Evolutionary conservation across 176 grass and related monocot species (phyloP).

Genomic region (Paspalum notatum): DNA sequence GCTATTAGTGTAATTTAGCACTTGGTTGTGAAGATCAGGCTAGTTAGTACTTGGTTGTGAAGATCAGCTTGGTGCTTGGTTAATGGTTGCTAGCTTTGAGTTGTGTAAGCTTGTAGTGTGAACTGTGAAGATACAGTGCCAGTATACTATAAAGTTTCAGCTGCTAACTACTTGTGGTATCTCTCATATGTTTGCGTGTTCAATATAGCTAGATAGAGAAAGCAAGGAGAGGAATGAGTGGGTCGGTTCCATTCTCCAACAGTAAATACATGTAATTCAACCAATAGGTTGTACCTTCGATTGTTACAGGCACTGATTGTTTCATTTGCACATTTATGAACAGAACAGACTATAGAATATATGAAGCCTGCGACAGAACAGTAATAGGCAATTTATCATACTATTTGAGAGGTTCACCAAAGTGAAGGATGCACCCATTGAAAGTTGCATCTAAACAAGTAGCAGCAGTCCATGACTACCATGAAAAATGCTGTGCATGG

Average conservation of each 20-base stretch:
- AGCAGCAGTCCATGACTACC: background rate
- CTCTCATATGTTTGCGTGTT: too few species aligned
- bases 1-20: too few species aligned
- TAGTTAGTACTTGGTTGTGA: too few species aligned
- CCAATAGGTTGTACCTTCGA: background rate
- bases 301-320: background rate
- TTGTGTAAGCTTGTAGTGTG: too few species aligned
- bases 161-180: too few species aligned
- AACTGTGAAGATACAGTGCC: too few species aligned
- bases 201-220: too few species aligned
- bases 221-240: background rate
- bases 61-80: too few species aligned
- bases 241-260: too few species aligned
- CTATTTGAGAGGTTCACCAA: background rate
- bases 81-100: too few species aligned
- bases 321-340: slow-evolving; percentile 6
- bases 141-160: too few species aligned
- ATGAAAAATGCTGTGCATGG: background rate
- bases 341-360: background rate
- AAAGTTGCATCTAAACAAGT: background rate
- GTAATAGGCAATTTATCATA: slow-evolving; percentile 1
- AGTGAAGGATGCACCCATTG: background rate
- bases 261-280: slow-evolving; percentile 4
- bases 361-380: background rate
- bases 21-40: too few species aligned